These are phyloP conservation scores for Cenchrus purpureus DNA, from an alignment of 176 grass and related monocot genomes.

Conservation along the genomic window DNA sequence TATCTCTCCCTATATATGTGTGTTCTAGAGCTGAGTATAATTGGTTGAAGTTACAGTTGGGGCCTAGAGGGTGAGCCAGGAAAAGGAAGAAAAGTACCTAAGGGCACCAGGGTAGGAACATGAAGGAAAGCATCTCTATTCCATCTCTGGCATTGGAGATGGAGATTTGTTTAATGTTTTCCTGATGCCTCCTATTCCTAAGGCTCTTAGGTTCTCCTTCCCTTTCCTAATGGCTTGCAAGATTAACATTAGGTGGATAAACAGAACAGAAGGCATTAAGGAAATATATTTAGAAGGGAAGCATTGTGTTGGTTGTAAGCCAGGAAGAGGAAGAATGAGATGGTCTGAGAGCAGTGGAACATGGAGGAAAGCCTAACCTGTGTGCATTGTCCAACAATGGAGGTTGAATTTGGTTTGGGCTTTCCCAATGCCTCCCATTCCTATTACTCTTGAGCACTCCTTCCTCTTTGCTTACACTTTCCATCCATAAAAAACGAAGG, in stretches of 20 bases:
- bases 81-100: slow-evolving; percentile 16
- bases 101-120: slow-evolving; percentile 16
- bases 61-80: slow-evolving; percentile 1
- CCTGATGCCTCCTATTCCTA: slow-evolving; percentile 35
- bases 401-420: not conserved
- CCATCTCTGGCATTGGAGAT: not conserved
- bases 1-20: not conserved
- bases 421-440: not conserved
- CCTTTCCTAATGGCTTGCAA: slow-evolving; percentile 9
- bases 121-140: slow-evolving; percentile 10
- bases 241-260: not conserved
- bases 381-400: not conserved
- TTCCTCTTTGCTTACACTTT: slow-evolving; percentile 13
- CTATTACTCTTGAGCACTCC: not conserved
- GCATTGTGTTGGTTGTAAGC: not conserved
- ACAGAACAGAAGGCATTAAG: not conserved
- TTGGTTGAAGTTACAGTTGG: not conserved
- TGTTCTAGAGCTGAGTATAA: not conserved
- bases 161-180: not conserved
- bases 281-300: not conserved
- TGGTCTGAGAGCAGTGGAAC: slow-evolving; percentile 4
- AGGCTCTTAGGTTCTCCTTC: slow-evolving; percentile 20
- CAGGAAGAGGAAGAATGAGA: slow-evolving; percentile 13
- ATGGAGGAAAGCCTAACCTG: slow-evolving; percentile 10
- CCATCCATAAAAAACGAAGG: not conserved